Evolutionary conservation across 2,329 filamentous ascomycete genomes (phyloP), one percentile per base, ranked within the genome.

Genomic region (Parastagonospora avenae): DNA sequence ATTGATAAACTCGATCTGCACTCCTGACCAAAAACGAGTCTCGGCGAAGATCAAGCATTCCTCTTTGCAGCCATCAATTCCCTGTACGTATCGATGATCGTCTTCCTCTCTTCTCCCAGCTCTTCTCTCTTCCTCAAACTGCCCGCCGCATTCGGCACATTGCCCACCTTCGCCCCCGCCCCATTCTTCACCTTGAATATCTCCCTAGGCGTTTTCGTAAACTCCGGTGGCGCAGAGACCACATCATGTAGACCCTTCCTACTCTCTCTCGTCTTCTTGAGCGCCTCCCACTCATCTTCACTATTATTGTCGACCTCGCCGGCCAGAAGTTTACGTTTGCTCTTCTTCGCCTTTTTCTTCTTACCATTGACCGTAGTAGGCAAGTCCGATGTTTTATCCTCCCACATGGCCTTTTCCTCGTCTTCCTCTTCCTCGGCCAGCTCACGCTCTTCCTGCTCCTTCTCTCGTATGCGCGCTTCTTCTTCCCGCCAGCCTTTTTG

Each of bases 371-470:
- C 35, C 14, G 80, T 35, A 15, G 80, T 15, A 54, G 86, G 84
- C 38, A 88, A 72, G 55, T 88, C 86, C 15, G 78, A 77, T 46
- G 85, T 85, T 48, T 87, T 85, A 60, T 84, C 85, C 35, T 83
- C 77, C 63, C 88, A 85, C 42, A 84, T 74, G 52, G 87, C 84
- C 43, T 90, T 87, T 42, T 80, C 72, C 66, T 83, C 78, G 47
- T 83, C 80, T 39, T 88, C 85, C 46, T 82, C 83, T 61, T 84
- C 79, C 44, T 77, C 78, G 16, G 89, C 88, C 63, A 88, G 83
- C 60, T 86, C 86, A 46, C 82, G 79, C 82, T 89, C 92, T 61
- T 93, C 90, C 38, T 88, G 87, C 70, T 92, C 91, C 58, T 91
- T 81, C 66, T 90, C 90, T 63, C 87, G 86, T 79, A 81, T 74